Evolutionary conservation across 352 stramenopile genomes (phyloP).

Genomic region (Phytophthora parvispora): DNA sequence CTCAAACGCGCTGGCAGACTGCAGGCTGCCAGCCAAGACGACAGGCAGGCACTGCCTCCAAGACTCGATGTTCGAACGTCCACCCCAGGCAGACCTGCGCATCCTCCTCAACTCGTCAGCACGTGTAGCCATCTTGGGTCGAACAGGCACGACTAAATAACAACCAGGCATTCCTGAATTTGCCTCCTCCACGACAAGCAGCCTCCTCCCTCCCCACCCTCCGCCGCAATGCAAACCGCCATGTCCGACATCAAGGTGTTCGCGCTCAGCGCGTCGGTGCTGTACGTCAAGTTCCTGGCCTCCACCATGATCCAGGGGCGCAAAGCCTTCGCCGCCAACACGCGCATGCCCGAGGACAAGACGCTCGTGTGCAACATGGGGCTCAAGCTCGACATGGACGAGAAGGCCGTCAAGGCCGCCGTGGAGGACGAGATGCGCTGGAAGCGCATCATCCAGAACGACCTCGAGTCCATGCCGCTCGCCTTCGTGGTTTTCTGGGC

Average conservation of each 20-base stretch:
- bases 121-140: not conserved
- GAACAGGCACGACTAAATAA: not conserved
- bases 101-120: not conserved
- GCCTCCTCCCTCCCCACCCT: not conserved
- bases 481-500: conserved; percentile 56
- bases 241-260: conserved; percentile 44
- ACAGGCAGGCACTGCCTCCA: too few relatives aligned
- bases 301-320: conserved; percentile 57
- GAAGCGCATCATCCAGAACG: conserved; percentile 68
- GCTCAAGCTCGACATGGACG: conserved; percentile 29
- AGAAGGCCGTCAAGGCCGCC: conserved; percentile 37
- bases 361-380: conserved; percentile 39
- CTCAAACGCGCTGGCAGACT: not conserved
- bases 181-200: not conserved
- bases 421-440: conserved; percentile 55
- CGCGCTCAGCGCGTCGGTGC: conserved; percentile 49
- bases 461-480: conserved; percentile 68
- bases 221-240: conserved; percentile 10
- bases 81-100: not conserved
- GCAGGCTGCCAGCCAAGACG: too few relatives aligned
- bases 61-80: not conserved
- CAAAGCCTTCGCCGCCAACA: conserved; percentile 56
- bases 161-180: conserved; percentile 22
- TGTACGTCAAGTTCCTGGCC: conserved; percentile 74
- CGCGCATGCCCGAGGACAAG: conserved; percentile 54